phyloP scores from a whole-genome alignment of 768 basidiomycete species.

The Boletus rubroflammeus region DNA sequence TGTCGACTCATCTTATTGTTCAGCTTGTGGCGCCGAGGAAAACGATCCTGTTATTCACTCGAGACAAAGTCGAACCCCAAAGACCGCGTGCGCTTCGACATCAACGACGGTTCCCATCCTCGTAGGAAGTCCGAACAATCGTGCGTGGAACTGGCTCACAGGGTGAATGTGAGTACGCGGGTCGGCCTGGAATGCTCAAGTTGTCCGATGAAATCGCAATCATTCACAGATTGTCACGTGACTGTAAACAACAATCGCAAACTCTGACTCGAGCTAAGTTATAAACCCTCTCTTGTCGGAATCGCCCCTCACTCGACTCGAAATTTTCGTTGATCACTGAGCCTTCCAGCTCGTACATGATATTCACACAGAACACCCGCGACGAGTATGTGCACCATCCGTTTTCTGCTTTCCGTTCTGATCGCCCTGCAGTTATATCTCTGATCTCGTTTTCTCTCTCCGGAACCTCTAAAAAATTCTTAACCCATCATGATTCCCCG shows the following conservation, averaged over 20 bases:
- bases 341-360: constrained; percentile 52
- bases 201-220: too few relatives aligned
- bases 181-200: too few relatives aligned
- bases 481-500: constrained; percentile 53
- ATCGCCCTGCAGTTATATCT: constrained; percentile 64
- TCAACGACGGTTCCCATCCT: too few relatives aligned
- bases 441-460: constrained; percentile 87
- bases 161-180: too few relatives aligned
- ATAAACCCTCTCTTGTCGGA: constrained; percentile 4
- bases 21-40: too few relatives aligned
- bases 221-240: not conserved
- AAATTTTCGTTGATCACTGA: constrained; percentile 8
- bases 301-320: not conserved
- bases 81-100: too few relatives aligned
- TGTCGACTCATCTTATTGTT: too few relatives aligned
- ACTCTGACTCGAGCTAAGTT: constrained; percentile 5
- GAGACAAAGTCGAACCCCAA: too few relatives aligned
- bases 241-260: constrained; percentile 16
- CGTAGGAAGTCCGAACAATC: too few relatives aligned
- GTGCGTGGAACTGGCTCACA: too few relatives aligned
- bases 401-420: constrained; percentile 12
- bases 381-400: constrained; percentile 64
- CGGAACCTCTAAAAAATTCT: constrained; percentile 30
- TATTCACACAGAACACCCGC: constrained; percentile 81
- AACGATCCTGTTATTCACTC: too few relatives aligned